Conservation (phyloP, 805 yeast genomes). For the Candida saitoana region DNA sequence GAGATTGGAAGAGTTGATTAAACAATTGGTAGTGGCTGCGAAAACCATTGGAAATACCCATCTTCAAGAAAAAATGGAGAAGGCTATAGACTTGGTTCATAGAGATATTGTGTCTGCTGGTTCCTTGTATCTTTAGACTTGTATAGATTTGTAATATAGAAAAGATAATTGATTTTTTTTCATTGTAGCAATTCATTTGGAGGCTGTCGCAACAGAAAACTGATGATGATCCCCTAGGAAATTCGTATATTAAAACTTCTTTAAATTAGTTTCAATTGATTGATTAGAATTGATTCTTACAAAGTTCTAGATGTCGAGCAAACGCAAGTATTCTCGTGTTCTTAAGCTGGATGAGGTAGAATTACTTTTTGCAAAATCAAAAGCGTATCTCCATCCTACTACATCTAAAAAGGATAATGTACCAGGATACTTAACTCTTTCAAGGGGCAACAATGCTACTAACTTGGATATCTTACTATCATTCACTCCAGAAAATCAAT, state of each 20-base stretch:
- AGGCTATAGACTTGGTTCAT: slow-evolving; percentile 78
- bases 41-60: slow-evolving; percentile 90
- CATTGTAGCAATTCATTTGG: not conserved
- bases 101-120: slow-evolving; percentile 97
- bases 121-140: slow-evolving; percentile 63
- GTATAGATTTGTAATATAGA: not conserved
- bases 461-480: slow-evolving; percentile 59
- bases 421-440: slow-evolving; percentile 69
- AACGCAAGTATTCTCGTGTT: not conserved
- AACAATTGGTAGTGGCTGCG: slow-evolving; percentile 88
- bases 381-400: slow-evolving; percentile 83
- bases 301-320: not conserved
- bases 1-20: slow-evolving; percentile 86
- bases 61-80: slow-evolving; percentile 83
- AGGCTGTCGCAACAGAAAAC: not conserved
- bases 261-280: no score
- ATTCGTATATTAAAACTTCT: not conserved
- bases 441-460: slow-evolving; percentile 47
- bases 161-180: no score
- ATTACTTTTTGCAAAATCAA: slow-evolving; percentile 54
- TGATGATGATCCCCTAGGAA: not conserved
- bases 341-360: slow-evolving; percentile 35
- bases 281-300: no score
- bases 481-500: slow-evolving; percentile 59
- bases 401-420: slow-evolving; percentile 69